Evolutionary conservation across 495 filamentous ascomycete genomes (phyloP).

Genomic region (Jackrogersella minutella): DNA sequence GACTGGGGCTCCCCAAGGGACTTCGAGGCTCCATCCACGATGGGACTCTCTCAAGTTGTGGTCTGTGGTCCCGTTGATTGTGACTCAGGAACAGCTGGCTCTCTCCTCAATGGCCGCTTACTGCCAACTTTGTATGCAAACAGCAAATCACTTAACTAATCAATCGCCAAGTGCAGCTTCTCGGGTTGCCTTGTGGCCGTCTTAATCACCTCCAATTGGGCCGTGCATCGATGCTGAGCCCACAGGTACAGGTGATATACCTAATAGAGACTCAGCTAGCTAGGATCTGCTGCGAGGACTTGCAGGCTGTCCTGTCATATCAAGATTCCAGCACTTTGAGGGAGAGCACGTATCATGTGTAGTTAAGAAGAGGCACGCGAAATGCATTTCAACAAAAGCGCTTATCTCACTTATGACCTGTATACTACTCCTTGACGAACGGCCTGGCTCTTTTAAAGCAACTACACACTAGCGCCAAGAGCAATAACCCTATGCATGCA

Average conservation of each 20-base stretch:
- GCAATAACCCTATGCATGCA: conserved; percentile 28
- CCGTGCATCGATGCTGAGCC: conserved; percentile 20
- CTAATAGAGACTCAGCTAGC: conserved; percentile 25
- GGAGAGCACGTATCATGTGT: neutral
- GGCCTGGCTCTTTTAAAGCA: conserved; percentile 18
- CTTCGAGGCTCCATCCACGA: conserved; percentile 19
- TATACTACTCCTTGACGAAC: conserved; percentile 19
- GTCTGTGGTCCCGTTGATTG: conserved; percentile 17
- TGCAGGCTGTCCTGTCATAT: conserved; percentile 31
- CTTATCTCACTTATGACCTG: conserved; percentile 37
- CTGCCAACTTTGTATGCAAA: conserved; percentile 37
- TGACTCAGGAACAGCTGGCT: conserved; percentile 37
- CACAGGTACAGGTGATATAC: conserved; percentile 32
- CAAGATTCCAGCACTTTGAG: conserved; percentile 24
- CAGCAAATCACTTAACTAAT: conserved; percentile 43
- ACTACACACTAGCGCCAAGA: conserved; percentile 22
- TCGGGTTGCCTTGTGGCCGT: conserved; percentile 36
- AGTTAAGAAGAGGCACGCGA: conserved; percentile 3
- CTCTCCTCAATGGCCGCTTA: conserved; percentile 34
- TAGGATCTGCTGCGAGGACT: conserved; percentile 29
- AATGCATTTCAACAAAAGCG: conserved; percentile 5
- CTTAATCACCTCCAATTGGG: conserved; percentile 31
- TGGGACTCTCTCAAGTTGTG: neutral
- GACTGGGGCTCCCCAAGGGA: conserved; percentile 6
- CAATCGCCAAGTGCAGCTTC: conserved; percentile 38